Evolutionary conservation across 306 rosid species (phyloP).

Genomic region (Cercis canadensis): DNA sequence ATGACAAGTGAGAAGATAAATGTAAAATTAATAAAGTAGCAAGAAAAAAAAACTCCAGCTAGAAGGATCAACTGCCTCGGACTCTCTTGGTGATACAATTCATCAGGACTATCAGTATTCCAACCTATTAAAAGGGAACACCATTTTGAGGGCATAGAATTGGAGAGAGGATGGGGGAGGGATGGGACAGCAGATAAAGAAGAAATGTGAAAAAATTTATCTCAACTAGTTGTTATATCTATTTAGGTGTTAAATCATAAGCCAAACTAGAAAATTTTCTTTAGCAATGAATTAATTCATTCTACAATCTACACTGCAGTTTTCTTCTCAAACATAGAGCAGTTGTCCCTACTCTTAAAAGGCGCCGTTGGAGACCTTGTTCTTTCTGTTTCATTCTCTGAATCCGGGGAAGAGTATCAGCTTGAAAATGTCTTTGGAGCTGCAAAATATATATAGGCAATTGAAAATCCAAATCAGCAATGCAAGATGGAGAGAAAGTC

Average conservation of each 20-base stretch:
- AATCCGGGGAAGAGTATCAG: constrained; percentile 85
- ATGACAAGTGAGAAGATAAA: constrained; percentile 23
- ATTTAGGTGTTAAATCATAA: neutral
- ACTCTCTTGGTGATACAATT: neutral
- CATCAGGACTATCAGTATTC: constrained; percentile 23
- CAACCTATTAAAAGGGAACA: constrained; percentile 4
- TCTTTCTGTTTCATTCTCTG: constrained; percentile 92
- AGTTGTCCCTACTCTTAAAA: constrained; percentile 69
- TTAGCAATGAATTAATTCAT: constrained; percentile 16
- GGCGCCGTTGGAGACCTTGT: constrained; percentile 89
- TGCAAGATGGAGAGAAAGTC: neutral
- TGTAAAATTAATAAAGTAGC: constrained; percentile 9
- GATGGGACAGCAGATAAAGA: neutral
- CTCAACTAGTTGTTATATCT: neutral
- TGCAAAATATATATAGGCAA: constrained; percentile 42
- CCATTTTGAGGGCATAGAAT: neutral
- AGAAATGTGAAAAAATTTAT: constrained; percentile 10
- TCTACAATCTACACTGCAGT: neutral
- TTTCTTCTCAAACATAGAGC: constrained; percentile 27
- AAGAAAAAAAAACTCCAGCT: constrained; percentile 12
- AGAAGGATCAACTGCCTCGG: neutral
- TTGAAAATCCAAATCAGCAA: constrained; percentile 23
- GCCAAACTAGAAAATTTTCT: constrained; percentile 6
- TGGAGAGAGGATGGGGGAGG: no score
- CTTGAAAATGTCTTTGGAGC: constrained; percentile 98